phyloP scores from a whole-genome alignment of 2,329 filamentous ascomycete genomes.

The Nothophaeocryptopus gaeumannii region DNA sequence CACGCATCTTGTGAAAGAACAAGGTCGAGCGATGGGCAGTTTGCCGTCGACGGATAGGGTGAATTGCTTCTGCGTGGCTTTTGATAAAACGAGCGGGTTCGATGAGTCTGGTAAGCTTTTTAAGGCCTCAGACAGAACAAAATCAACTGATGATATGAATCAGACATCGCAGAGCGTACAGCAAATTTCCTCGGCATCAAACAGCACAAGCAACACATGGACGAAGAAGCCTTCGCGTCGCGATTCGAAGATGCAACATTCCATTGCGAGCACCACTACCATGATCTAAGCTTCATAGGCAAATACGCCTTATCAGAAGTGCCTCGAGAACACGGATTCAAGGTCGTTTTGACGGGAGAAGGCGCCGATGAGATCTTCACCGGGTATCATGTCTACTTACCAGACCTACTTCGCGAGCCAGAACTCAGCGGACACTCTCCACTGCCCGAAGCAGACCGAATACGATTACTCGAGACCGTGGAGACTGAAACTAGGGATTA shows the following conservation, averaged over 20 bases:
- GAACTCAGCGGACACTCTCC: constrained; percentile 37
- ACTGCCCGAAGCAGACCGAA: constrained; percentile 27
- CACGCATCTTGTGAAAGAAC: constrained; percentile 49
- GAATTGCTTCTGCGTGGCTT: constrained; percentile 54
- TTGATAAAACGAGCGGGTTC: constrained; percentile 48
- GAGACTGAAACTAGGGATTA: constrained; percentile 23
- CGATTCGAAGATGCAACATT: constrained; percentile 47
- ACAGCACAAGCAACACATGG: constrained; percentile 44
- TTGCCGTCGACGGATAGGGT: constrained; percentile 40
- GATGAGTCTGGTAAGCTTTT: constrained; percentile 45
- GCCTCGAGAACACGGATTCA: constrained; percentile 47
- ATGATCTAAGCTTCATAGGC: constrained; percentile 54
- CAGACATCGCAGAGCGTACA: constrained; percentile 47
- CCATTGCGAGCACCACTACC: constrained; percentile 46
- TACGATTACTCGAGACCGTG: constrained; percentile 9
- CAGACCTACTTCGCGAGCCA: constrained; percentile 50
- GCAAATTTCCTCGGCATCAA: constrained; percentile 50
- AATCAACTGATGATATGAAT: too few relatives aligned
- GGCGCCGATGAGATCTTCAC: constrained; percentile 52
- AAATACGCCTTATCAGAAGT: constrained; percentile 52
- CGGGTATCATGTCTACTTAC: constrained; percentile 49
- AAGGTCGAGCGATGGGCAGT: constrained; percentile 49
- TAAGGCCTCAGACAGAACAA: too few relatives aligned
- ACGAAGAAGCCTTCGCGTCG: constrained; percentile 44
- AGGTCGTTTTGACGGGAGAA: constrained; percentile 47